These are phyloP conservation scores for Primulina huaijiensis DNA, from an alignment of 257 asterid species.

Conservation along the genomic window DNA sequence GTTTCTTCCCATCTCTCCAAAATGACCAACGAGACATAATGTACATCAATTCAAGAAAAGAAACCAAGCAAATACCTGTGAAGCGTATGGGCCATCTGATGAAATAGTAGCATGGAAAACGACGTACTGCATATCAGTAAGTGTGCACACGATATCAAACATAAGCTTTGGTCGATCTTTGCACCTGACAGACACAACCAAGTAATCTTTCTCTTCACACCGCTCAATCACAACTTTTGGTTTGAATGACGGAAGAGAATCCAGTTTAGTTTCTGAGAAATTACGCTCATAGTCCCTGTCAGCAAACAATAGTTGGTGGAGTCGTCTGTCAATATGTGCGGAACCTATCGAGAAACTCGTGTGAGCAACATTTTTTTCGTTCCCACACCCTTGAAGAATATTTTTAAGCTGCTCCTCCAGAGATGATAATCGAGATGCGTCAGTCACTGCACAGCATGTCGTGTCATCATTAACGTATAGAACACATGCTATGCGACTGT, in stretches of 20 bases:
- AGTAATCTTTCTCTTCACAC: constrained; percentile 85
- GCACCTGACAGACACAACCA: constrained; percentile 81
- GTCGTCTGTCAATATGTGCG: constrained; percentile 80
- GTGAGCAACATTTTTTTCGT: constrained; percentile 43
- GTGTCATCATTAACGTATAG: constrained; percentile 69
- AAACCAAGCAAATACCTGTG: constrained; percentile 51
- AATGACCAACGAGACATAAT: background rate
- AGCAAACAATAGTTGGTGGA: constrained; percentile 85
- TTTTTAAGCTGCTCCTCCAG: constrained; percentile 82
- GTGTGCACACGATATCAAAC: constrained; percentile 98
- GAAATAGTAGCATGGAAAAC: constrained; percentile 89
- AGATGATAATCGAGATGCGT: constrained; percentile 56
- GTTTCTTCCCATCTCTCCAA: background rate
- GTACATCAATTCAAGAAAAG: background rate
- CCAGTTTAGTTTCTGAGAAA: constrained; percentile 32
- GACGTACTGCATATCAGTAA: constrained; percentile 85
- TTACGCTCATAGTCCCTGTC: constrained; percentile 79
- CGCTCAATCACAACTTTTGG: constrained; percentile 65
- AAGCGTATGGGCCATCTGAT: constrained; percentile 82
- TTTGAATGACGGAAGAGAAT: constrained; percentile 32
- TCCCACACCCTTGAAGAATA: constrained; percentile 57
- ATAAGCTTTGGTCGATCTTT: constrained; percentile 88
- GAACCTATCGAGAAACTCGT: constrained; percentile 66
- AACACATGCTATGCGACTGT: constrained; percentile 82
- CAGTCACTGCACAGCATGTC: constrained; percentile 55